Base-by-base conservation (phyloP, 1,284 basidiomycete genomes). In the Fistulinella staudtii region DNA sequence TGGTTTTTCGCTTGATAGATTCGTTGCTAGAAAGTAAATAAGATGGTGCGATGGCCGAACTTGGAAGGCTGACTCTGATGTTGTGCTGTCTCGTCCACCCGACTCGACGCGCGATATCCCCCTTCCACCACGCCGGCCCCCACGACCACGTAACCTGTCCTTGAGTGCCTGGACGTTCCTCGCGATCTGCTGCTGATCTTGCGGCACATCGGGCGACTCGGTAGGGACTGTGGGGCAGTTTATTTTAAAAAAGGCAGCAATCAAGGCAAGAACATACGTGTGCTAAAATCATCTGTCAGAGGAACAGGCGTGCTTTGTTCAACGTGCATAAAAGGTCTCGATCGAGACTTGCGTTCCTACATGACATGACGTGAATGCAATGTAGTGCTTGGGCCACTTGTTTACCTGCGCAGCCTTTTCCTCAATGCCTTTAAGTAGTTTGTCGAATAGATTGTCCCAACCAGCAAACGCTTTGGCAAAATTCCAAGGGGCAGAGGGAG, bases 151-250 rank as follows among this genome's bases (percentile, higher is more conserved):
- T 37, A 95, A 69, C 29, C 91, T 77, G 43, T 79, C 85, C 64
- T 94, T 96, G 43, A 98, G 73, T 0, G 90, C 91, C 58, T 93
- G 86, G 2, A 96, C 89, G 58, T 94, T 97, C 56, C 89, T 79
- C 9, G 93, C 85, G 54, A 98, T 97, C 57, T 92, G 84, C 58
- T 94, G 84, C 43, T 89, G 89, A 52, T 93, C 89, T 36, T 77
- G 72, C n/a, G 77, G 69, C 3, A 66, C 60, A 36, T 80, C 77
- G n/a, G 72, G 65, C 13, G 74, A 71, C 51, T 79, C 70, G 1
- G 82, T 75, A 0, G 85, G 82, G 39, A 71, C 83, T 87, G 47
- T 2, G 5, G 29, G n/a, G 1, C 25, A 21, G 15, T 11, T 10
- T 7, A 20, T 44, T 41, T 44, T 29, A 31, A 43, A 15, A 22